A percentile compares a stretch with the other conserved stretches of the same genome.
phyloP scores from a whole-genome alignment of 495 filamentous ascomycete genomes.

The Tuber indicum region DNA sequence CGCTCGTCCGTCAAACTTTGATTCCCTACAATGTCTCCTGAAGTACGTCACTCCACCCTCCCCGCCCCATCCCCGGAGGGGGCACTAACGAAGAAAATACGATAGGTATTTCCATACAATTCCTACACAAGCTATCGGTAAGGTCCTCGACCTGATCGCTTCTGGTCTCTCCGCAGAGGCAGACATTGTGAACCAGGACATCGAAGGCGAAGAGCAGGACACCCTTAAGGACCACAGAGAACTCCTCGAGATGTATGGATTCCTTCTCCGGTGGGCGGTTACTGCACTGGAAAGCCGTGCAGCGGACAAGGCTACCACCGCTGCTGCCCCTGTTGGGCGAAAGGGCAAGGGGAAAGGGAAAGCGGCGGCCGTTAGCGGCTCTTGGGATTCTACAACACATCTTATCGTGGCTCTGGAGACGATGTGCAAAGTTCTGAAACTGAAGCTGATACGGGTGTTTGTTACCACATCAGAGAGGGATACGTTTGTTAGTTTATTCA shows the following conservation, averaged over 20 bases:
- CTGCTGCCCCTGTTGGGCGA: constrained; percentile 51
- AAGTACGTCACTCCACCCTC: constrained; percentile 72
- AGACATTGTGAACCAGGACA: constrained; percentile 74
- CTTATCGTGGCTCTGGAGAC: constrained; percentile 79
- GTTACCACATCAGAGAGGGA: constrained; percentile 94
- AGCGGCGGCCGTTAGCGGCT: constrained; percentile 45
- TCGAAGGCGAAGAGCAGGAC: constrained; percentile 88
- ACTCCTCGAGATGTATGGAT: constrained; percentile 88
- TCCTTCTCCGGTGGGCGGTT: constrained; percentile 89
- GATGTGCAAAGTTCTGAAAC: constrained; percentile 92
- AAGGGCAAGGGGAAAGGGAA: constrained; percentile 70
- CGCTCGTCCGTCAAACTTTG: constrained; percentile 66
- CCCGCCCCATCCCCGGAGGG: not conserved
- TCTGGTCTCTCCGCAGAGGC: constrained; percentile 91
- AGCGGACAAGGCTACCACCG: constrained; percentile 71
- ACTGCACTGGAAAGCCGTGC: constrained; percentile 88
- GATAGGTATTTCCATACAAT: constrained; percentile 76
- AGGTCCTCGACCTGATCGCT: constrained; percentile 85
- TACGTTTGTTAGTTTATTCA: constrained; percentile 87
- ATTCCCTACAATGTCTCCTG: constrained; percentile 88
- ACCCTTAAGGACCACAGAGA: constrained; percentile 76
- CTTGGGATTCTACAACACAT: constrained; percentile 83
- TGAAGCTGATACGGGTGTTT: constrained; percentile 88
- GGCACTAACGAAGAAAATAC: constrained; percentile 18
- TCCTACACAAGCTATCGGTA: constrained; percentile 74